A percentile compares a stretch with the other conserved stretches of the same genome.
These are phyloP conservation scores for Gyrodon lividus DNA, from an alignment of 768 basidiomycete species.

Conservation along the genomic window DNA sequence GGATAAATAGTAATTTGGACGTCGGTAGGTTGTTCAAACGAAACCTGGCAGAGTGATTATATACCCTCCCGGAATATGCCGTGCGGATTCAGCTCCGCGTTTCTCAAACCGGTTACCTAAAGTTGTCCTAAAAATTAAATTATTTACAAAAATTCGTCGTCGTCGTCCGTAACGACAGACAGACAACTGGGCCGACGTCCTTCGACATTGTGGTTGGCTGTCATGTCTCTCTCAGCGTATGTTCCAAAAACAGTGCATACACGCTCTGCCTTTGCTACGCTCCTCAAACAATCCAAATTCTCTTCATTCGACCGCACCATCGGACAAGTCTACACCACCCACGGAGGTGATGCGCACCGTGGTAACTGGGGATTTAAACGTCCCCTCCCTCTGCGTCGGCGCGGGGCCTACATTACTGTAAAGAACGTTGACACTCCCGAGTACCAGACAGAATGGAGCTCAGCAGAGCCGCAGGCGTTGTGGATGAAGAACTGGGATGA, in stretches of 20 bases:
- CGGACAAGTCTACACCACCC: constrained; percentile 73
- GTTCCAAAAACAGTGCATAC: constrained; percentile 28
- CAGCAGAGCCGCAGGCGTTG: constrained; percentile 61
- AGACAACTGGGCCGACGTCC: background rate
- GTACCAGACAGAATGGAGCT: constrained; percentile 77
- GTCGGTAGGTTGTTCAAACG: constrained; percentile 46
- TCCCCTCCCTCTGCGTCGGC: constrained; percentile 65
- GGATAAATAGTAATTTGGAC: constrained; percentile 82
- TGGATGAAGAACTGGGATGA: constrained; percentile 70
- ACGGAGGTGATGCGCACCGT: constrained; percentile 66
- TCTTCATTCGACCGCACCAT: constrained; percentile 75
- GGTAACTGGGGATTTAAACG: constrained; percentile 89
- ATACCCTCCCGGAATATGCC: constrained; percentile 28
- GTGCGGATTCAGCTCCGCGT: constrained; percentile 4
- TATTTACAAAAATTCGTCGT: background rate
- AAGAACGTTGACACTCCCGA: constrained; percentile 68
- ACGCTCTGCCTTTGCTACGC: constrained; percentile 69
- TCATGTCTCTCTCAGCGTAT: constrained; percentile 17
- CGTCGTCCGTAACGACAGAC: background rate
- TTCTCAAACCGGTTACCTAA: background rate
- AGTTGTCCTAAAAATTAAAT: background rate
- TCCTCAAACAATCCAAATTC: constrained; percentile 81
- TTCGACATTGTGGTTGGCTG: background rate
- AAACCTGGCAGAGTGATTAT: constrained; percentile 24
- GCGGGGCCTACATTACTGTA: constrained; percentile 64